A percentile compares a stretch with the other conserved stretches of the same genome.
Conservation (phyloP, 768 basidiomycete genomes). For the Termitomyces sp. region DNA sequence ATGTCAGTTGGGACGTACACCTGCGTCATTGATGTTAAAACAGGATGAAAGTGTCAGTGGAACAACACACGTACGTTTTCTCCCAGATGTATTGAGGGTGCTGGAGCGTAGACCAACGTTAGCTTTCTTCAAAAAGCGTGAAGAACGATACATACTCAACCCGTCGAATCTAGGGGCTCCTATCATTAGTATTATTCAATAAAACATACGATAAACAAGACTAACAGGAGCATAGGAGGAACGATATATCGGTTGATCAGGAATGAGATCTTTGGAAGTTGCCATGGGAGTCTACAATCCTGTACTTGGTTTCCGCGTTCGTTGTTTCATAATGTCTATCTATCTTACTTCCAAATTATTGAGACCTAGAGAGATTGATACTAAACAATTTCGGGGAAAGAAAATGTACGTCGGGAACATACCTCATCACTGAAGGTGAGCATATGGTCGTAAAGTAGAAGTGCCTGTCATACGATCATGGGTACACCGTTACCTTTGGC, state of each 20-base stretch:
- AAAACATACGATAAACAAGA: background rate
- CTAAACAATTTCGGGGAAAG: background rate
- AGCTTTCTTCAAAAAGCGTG: background rate
- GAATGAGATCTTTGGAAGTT: background rate
- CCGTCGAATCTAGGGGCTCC: background rate
- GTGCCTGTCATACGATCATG: background rate
- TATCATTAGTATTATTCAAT: background rate
- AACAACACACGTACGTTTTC: background rate
- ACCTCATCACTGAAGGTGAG: conserved; percentile 1
- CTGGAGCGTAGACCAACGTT: background rate
- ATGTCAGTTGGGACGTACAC: background rate
- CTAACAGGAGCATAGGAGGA: conserved; percentile 1
- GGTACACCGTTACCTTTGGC: background rate
- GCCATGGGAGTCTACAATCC: background rate
- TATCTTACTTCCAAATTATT: background rate
- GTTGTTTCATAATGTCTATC: background rate
- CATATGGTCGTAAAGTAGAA: background rate
- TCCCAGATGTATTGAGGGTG: background rate
- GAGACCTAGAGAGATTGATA: background rate
- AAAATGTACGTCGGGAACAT: background rate
- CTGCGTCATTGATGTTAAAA: background rate
- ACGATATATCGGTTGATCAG: background rate
- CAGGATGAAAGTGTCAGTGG: background rate
- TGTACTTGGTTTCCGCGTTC: background rate
- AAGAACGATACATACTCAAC: background rate